Evolutionary conservation across 1,284 basidiomycete species (phyloP).

Genomic region (Ganoderma resinaceum): DNA sequence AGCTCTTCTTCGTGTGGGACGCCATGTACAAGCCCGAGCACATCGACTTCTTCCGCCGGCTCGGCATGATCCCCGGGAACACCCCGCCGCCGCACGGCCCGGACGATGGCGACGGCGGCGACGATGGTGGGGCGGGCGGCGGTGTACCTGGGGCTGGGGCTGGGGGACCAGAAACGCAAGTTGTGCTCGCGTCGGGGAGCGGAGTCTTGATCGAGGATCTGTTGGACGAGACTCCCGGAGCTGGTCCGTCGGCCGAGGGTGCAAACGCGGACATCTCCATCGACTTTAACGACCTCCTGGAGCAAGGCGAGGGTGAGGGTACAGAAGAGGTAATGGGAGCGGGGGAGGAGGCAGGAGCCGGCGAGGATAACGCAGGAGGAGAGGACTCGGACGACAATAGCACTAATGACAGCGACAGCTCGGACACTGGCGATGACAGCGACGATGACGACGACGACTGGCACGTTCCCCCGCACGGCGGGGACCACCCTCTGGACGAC

Average conservation of each 20-base stretch:
- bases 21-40: slow-evolving; percentile 28
- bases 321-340: slow-evolving; percentile 15
- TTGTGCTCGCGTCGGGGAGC: neutral
- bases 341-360: slow-evolving; percentile 13
- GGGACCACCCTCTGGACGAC: neutral
- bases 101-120: neutral
- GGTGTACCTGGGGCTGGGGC: slow-evolving; percentile 2
- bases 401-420: slow-evolving; percentile 13
- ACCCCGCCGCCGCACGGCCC: neutral
- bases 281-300: neutral
- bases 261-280: neutral
- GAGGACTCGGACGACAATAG: slow-evolving; percentile 12
- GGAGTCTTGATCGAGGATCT: neutral
- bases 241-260: slow-evolving; percentile 5
- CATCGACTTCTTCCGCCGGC: slow-evolving; percentile 23
- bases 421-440: neutral
- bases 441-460: neutral
- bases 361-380: neutral
- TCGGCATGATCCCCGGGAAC: slow-evolving; percentile 15
- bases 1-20: slow-evolving; percentile 38
- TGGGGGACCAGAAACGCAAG: slow-evolving; percentile 5
- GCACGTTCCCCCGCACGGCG: neutral
- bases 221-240: neutral
- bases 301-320: slow-evolving; percentile 8
- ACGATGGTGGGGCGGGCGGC: neutral